Evolutionary conservation across 1,139 yeast genomes (phyloP).

Genomic region (Yamadazyma siamensis): DNA sequence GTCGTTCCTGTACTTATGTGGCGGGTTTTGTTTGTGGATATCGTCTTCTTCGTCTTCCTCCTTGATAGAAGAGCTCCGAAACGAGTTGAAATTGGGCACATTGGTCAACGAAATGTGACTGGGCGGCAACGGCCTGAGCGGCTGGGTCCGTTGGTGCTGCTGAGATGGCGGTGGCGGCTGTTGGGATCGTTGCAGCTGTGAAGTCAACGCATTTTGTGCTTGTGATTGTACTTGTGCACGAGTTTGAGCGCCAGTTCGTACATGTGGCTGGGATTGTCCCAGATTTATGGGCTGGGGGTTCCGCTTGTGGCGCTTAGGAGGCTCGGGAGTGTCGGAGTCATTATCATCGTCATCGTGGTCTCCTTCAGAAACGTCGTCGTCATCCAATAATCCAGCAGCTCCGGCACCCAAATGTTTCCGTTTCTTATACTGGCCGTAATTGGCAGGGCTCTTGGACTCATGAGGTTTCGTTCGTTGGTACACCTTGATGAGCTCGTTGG

Average conservation of each 20-base stretch:
- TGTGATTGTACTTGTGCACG: too few relatives aligned
- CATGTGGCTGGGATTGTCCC: too few relatives aligned
- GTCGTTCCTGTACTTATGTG: conserved; percentile 8
- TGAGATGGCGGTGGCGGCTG: conserved; percentile 5
- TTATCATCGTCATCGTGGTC: conserved; percentile 12
- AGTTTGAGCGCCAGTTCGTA: too few relatives aligned
- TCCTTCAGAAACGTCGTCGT: conserved; percentile 11
- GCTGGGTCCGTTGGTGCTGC: conserved; percentile 1
- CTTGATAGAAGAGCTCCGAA: conserved; percentile 12
- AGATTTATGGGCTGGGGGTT: not conserved
- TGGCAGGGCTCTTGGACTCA: conserved; percentile 60
- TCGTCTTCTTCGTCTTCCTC: conserved; percentile 14
- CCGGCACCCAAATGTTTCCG: conserved; percentile 20
- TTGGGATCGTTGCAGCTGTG: not conserved
- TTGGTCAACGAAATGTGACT: conserved; percentile 25
- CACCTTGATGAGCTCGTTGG: conserved; percentile 55
- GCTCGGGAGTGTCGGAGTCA: conserved; percentile 16
- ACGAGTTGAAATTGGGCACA: conserved; percentile 27
- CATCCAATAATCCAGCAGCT: conserved; percentile 5
- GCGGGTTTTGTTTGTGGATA: conserved; percentile 1
- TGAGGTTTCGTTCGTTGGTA: conserved; percentile 46
- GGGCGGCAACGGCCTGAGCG: conserved; percentile 18
- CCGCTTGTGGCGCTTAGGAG: conserved; percentile 4
- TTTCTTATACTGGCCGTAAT: conserved; percentile 48
- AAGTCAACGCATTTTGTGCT: too few relatives aligned